Evolutionary conservation across 768 basidiomycete species (phyloP), one percentile per base, ranked within the genome.

Genomic region (Boletus pseudo-olivaceus): DNA sequence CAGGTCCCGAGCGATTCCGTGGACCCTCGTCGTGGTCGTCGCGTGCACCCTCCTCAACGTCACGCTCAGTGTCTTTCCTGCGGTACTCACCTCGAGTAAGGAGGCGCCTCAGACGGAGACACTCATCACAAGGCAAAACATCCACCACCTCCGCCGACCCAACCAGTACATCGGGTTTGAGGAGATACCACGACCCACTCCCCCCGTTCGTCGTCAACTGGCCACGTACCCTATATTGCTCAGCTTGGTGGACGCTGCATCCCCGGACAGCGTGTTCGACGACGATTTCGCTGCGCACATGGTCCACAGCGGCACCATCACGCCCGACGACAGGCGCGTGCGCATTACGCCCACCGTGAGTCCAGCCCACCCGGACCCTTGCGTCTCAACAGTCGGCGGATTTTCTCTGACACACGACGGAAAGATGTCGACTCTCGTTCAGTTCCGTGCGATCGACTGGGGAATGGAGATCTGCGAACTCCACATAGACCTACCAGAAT

Each of bases 391-490:
- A n/a, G n/a, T n/a, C n/a, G n/a, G n/a, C n/a, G n/a, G n/a, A n/a
- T n/a, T n/a, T n/a, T n/a, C 26, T 5, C 23, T 14, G 12, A 6
- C 35, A 47, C 5, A 35, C 11, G 12, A 6, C 2, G 35, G 6
- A 35, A 15, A 35, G 15, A 35, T 17, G 35, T 17, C 35, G 7
- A 8, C 35, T 3, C 7, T n/a, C 30, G 10, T 59, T n/a, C 58
- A 59, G 43, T 59, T 59, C 37, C 57, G 57, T 11, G 51, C 58
- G 0, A 59, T 59, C 3, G 58, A 59, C 39, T 59, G 58, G 58
- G 58, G 57, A 9, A 59, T 59, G 57, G 58, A 46, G 26, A 54
- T 42, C 2, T 59, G 57, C 12, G 58, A 54, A 8, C 57, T 59
- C 29, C 57, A 59, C 19, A 2, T 58, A 4, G 49, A 54, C 34